Conservation (phyloP, 371 early-diverging fungal genomes). For the Blastocladiella emersonii region DNA sequence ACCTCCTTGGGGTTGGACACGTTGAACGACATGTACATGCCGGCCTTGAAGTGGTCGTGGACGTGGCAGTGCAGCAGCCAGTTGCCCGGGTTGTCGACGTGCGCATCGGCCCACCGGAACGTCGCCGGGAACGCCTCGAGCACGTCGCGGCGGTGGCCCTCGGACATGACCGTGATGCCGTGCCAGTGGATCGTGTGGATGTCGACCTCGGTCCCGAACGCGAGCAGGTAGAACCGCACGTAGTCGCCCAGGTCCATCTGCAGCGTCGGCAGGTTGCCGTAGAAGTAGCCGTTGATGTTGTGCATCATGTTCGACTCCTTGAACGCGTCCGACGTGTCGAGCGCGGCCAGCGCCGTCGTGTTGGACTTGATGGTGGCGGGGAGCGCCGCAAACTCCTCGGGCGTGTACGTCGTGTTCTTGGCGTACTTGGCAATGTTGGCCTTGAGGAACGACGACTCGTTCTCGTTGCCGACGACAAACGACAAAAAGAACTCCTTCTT, state of each 20-base stretch:
- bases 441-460: constrained; percentile 19
- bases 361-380: not conserved
- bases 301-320: constrained; percentile 7
- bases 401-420: not conserved
- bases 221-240: not conserved
- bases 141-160: constrained; percentile 5
- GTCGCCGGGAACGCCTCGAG: constrained; percentile 5
- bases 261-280: constrained; percentile 4
- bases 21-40: not conserved
- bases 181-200: constrained; percentile 6
- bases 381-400: not conserved
- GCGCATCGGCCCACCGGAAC: not conserved
- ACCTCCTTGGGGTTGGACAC: not conserved
- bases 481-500: too few species aligned
- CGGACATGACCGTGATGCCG: constrained; percentile 2
- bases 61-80: not conserved
- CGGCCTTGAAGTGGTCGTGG: not conserved
- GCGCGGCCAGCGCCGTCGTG: not conserved
- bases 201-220: not conserved
- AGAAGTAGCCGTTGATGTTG: constrained; percentile 5
- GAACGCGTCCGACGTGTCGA: not conserved
- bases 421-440: constrained; percentile 9
- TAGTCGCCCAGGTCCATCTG: not conserved
- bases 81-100: not conserved
- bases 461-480: constrained; percentile 23